These are phyloP conservation scores for Fusarium brachygibbosum DNA, from an alignment of 2,329 filamentous ascomycete genomes.

Conservation along the genomic window DNA sequence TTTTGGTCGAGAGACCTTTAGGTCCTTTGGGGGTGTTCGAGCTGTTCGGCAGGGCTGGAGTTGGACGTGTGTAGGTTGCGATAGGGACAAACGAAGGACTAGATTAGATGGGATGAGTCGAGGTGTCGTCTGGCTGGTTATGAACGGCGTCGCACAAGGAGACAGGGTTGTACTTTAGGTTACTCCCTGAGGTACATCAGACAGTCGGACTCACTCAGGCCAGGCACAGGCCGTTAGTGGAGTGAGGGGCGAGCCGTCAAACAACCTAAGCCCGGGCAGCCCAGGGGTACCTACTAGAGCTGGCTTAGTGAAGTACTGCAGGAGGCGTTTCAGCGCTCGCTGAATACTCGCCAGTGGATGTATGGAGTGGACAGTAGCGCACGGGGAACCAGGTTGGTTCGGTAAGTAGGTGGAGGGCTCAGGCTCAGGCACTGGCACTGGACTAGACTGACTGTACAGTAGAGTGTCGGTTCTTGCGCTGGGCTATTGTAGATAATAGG, in stretches of 20 bases:
- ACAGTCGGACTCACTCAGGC: slow-evolving; percentile 22
- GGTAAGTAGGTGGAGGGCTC: slow-evolving; percentile 28
- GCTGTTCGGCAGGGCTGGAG: slow-evolving; percentile 20
- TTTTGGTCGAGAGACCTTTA: slow-evolving; percentile 42
- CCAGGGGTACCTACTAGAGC: slow-evolving; percentile 38
- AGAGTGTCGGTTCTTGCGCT: slow-evolving; percentile 34
- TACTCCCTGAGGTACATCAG: slow-evolving; percentile 38
- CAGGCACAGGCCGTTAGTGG: slow-evolving; percentile 44
- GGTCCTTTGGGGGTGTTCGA: slow-evolving; percentile 32
- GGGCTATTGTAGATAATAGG: slow-evolving; percentile 48
- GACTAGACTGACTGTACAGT: slow-evolving; percentile 21
- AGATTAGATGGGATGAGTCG: slow-evolving; percentile 32
- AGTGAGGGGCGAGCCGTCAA: slow-evolving; percentile 35
- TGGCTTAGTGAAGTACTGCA: slow-evolving; percentile 32
- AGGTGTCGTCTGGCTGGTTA: slow-evolving; percentile 42
- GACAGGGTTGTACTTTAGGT: slow-evolving; percentile 27
- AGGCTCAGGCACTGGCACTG: neutral
- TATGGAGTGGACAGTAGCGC: slow-evolving; percentile 11
- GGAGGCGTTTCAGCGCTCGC: slow-evolving; percentile 33
- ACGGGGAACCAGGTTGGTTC: slow-evolving; percentile 24
- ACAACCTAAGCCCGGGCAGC: slow-evolving; percentile 13
- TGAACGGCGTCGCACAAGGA: slow-evolving; percentile 40
- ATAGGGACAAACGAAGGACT: slow-evolving; percentile 19
- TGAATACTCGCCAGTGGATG: slow-evolving; percentile 36
- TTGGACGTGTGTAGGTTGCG: slow-evolving; percentile 27